Evolutionary conservation across 1,139 yeast species (phyloP), one percentile per base, ranked within the genome.

Genomic region (Meyerozyma carpophila): DNA sequence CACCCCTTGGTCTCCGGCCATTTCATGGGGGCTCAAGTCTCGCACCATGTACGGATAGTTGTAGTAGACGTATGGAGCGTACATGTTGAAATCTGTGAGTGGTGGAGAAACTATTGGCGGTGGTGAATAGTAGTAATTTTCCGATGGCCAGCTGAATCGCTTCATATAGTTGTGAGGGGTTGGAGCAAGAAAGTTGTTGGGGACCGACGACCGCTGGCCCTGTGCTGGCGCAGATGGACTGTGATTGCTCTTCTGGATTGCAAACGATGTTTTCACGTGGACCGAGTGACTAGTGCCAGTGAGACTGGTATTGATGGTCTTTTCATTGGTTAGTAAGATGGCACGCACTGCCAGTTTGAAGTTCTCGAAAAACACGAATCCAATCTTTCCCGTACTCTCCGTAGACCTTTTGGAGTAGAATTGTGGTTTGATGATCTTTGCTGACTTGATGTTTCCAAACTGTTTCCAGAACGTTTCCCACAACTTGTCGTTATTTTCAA

Each of bases 351-450:
- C 43, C 52, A 48, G 43, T n/a, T 39, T 42, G 43, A 47, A 36
- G 36, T 42, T 44, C 34, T 47, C 34, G 43, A 47, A 38, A 40
- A 46, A 43, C 21, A 52, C 41, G 28, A 51, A 50, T 8, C 54
- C 54, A 32, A 50, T 48, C 34, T 44, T 45, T 6, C 54, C 53
- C 8, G 43, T 42, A 5, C 55, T 50, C 26, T 51, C 54, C 20
- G 53, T 55, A 24, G 47, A 39, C 13, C 47, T 46, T 11, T 50
- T 52, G 10, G 58, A 53, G 45, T 70, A 70, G 50, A 56, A 69
- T 43, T 68, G 73, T 2, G 75, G 76, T 49, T 71, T 71, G 41
- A 71, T 71, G 42, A 71, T 70, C 46, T 66, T 69, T 24, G 76
- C 76, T 26, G 73, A 69, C 41, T 70, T 71, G 40, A 71, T 67